Evolutionary conservation across 2,329 filamentous ascomycete genomes (phyloP).

Genomic region (Karstenula rhodostoma): DNA sequence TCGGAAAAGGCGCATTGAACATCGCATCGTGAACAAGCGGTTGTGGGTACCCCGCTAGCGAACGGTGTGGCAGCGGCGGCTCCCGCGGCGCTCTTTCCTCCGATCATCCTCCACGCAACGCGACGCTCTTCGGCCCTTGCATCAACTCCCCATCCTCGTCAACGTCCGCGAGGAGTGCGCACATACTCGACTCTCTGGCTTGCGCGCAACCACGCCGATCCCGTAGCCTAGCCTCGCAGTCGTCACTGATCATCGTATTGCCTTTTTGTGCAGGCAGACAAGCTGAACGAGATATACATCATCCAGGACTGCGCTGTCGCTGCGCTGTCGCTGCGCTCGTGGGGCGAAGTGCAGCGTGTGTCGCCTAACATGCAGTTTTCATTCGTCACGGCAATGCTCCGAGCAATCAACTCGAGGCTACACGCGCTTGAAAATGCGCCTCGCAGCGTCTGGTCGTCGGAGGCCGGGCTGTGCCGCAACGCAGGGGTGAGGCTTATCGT

Average conservation of each 20-base stretch:
- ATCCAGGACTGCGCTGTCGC: neutral
- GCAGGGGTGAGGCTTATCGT: conserved; percentile 13
- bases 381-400: neutral
- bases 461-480: conserved; percentile 13
- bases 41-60: neutral
- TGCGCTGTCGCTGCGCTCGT: neutral
- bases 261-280: conserved; percentile 10
- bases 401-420: conserved; percentile 11
- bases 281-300: conserved; percentile 1
- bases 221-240: neutral
- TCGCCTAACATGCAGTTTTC: neutral
- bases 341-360: conserved; percentile 5
- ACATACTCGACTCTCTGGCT: neutral
- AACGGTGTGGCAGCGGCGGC: neutral
- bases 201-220: conserved; percentile 3
- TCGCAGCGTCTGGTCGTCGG: conserved; percentile 4
- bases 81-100: conserved; percentile 1
- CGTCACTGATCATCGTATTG: conserved; percentile 6
- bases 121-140: neutral
- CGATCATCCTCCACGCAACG: neutral
- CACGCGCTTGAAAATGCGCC: conserved; percentile 8
- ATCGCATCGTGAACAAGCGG: conserved; percentile 1
- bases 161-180: neutral
- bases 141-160: neutral
- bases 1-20: neutral